Percentiles rank a stretch among this genome's conserved stretches.
Evolutionary conservation across 1,284 basidiomycete genomes (phyloP).

Genomic region (Papiliotrema nemorosa): DNA sequence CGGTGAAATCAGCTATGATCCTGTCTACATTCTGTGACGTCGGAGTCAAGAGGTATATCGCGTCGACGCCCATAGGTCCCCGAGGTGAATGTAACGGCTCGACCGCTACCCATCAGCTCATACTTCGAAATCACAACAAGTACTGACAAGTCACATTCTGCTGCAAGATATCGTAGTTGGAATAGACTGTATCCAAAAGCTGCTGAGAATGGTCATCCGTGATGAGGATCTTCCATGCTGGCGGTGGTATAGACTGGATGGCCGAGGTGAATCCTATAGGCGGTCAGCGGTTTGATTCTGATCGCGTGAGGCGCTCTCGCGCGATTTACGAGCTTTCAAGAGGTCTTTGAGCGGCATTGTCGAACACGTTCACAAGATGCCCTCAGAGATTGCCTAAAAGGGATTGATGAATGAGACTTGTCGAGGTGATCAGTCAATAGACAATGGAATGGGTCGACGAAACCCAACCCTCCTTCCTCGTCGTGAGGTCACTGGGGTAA

Average conservation of each 20-base stretch:
- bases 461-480: too few relatives aligned
- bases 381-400: too few relatives aligned
- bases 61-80: conserved; percentile 79
- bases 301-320: not conserved
- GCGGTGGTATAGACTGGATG: conserved; percentile 63
- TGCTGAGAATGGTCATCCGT: conserved; percentile 88
- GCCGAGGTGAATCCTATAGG: conserved; percentile 44
- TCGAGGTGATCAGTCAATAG: too few relatives aligned
- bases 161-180: conserved; percentile 86
- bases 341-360: conserved; percentile 44
- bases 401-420: too few relatives aligned
- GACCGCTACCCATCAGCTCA: conserved; percentile 39
- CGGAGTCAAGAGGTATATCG: conserved; percentile 89
- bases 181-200: conserved; percentile 79
- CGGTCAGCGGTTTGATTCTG: not conserved
- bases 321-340: conserved; percentile 43
- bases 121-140: not conserved
- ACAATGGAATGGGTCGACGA: too few relatives aligned
- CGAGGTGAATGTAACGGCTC: conserved; percentile 54
- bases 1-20: conserved; percentile 78
- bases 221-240: conserved; percentile 93
- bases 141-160: conserved; percentile 88
- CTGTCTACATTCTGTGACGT: conserved; percentile 91
- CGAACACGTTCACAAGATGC: too few relatives aligned
- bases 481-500: too few relatives aligned